phyloP scores from a whole-genome alignment of 179 eudicot genomes.

The Drosera spatulata region DNA sequence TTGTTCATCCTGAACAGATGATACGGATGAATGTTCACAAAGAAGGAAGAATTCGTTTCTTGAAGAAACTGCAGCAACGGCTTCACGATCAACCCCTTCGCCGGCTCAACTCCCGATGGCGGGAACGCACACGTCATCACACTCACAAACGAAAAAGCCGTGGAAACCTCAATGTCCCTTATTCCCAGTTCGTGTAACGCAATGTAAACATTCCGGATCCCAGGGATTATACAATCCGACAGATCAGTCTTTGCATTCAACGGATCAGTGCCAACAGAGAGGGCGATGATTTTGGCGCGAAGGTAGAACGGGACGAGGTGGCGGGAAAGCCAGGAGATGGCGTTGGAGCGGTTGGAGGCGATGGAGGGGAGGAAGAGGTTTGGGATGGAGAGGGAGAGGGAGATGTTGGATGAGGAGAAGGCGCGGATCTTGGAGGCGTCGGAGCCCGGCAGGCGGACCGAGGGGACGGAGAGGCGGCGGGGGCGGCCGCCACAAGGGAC shows the following conservation, averaged over 20 bases:
- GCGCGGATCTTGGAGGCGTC: constrained; percentile 40
- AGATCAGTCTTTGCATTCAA: constrained; percentile 21
- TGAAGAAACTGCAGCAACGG: constrained; percentile 46
- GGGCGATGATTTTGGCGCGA: constrained; percentile 43
- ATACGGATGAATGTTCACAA: constrained; percentile 59
- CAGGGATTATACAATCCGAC: constrained; percentile 39
- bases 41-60: constrained; percentile 54
- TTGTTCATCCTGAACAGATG: constrained; percentile 20
- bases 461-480: constrained; percentile 24
- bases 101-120: constrained; percentile 50
- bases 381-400: constrained; percentile 64
- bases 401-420: constrained; percentile 57
- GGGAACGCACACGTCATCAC: constrained; percentile 49
- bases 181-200: constrained; percentile 44
- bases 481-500: constrained; percentile 24
- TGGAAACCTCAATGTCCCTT: constrained; percentile 34
- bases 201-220: constrained; percentile 38
- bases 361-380: constrained; percentile 38
- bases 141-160: constrained; percentile 44
- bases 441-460: constrained; percentile 42
- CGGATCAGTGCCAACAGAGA: constrained; percentile 59
- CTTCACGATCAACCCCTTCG: constrained; percentile 18
- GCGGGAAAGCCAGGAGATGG: constrained; percentile 40
- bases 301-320: constrained; percentile 78
- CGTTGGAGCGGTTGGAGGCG: constrained; percentile 51